Conservation (phyloP, 2,329 filamentous ascomycete genomes). For the Fusarium paranaense region DNA sequence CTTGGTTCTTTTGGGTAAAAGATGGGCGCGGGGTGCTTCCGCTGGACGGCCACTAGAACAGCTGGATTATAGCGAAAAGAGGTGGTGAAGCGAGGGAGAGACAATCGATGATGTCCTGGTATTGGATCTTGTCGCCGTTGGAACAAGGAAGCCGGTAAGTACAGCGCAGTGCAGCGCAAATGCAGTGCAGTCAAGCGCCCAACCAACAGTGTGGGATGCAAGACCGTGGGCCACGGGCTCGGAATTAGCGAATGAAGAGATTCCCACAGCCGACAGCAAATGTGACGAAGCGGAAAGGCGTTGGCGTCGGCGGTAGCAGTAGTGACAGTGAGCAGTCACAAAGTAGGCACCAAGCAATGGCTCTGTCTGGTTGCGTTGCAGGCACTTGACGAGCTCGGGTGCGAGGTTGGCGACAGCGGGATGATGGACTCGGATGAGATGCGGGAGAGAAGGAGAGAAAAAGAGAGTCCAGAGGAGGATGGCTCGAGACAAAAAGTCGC, state of each 20-base stretch:
- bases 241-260: slow-evolving; percentile 44
- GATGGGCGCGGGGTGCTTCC: slow-evolving; percentile 5
- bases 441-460: slow-evolving; percentile 15
- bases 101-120: slow-evolving; percentile 13
- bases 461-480: slow-evolving; percentile 21
- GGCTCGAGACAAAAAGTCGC: slow-evolving; percentile 24
- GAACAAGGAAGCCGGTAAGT: slow-evolving; percentile 28
- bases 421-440: not conserved
- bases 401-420: not conserved
- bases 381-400: not conserved
- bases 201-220: slow-evolving; percentile 43
- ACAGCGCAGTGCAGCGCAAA: slow-evolving; percentile 11
- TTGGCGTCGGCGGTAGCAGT: slow-evolving; percentile 36
- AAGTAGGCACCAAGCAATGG: not conserved
- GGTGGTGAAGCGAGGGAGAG: not conserved
- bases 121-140: slow-evolving; percentile 11
- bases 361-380: slow-evolving; percentile 9
- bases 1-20: slow-evolving; percentile 25
- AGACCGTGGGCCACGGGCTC: slow-evolving; percentile 43
- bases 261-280: slow-evolving; percentile 44
- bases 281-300: slow-evolving; percentile 42
- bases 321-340: slow-evolving; percentile 25
- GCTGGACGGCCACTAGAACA: slow-evolving; percentile 5
- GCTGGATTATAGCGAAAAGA: slow-evolving; percentile 11
- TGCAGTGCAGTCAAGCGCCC: slow-evolving; percentile 39